phyloP scores from a whole-genome alignment of 2,329 filamentous ascomycete species.

The Stemphylium vesicarium region DNA sequence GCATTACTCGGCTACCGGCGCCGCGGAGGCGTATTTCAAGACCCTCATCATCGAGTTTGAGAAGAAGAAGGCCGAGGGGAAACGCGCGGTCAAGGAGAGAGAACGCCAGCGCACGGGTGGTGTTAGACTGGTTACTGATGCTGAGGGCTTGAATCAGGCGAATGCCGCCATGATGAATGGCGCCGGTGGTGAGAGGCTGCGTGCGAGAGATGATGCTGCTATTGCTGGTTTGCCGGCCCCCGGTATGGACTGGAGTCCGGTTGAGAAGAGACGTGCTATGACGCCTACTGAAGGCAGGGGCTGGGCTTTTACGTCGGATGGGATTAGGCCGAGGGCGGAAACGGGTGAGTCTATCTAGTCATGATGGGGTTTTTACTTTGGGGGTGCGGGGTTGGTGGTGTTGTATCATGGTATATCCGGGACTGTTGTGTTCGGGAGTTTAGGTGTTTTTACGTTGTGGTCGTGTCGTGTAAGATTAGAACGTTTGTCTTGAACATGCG shows the following conservation, averaged over 20 bases:
- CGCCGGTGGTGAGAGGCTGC: conserved; percentile 17
- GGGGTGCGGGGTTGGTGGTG: background rate
- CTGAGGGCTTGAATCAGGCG: background rate
- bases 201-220: conserved; percentile 44
- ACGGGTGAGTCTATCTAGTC: conserved; percentile 41
- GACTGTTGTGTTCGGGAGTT: no score
- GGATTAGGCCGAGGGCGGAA: conserved; percentile 43
- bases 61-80: conserved; percentile 60
- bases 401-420: no score
- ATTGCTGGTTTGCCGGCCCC: conserved; percentile 40
- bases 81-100: conserved; percentile 39
- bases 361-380: background rate
- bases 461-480: no score
- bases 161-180: background rate
- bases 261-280: conserved; percentile 48
- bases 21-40: conserved; percentile 85
- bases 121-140: conserved; percentile 12
- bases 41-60: conserved; percentile 75
- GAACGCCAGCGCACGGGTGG: conserved; percentile 43
- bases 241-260: conserved; percentile 48
- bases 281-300: conserved; percentile 47
- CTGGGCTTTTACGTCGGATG: conserved; percentile 38
- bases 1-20: conserved; percentile 81
- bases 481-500: no score
- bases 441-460: no score